phyloP scores from a whole-genome alignment of 2,329 filamentous ascomycete genomes.

The Hypoxylon sp. region DNA sequence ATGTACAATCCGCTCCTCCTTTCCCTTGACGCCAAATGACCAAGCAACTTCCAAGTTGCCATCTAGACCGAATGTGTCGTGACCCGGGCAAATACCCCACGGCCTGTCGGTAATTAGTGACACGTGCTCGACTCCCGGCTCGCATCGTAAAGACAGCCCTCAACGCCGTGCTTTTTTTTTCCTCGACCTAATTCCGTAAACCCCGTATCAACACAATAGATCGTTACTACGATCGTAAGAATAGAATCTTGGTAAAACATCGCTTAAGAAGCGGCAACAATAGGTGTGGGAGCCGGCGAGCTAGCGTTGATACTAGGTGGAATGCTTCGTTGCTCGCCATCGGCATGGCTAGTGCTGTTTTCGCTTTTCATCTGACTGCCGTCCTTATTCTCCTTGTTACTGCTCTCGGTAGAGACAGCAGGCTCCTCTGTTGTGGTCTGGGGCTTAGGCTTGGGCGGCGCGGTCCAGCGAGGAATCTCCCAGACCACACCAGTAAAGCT shows the following conservation, averaged over 20 bases:
- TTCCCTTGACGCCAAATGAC: conserved; percentile 35
- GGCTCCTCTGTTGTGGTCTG: conserved; percentile 64
- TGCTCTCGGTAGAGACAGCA: conserved; percentile 64
- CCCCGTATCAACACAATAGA: conserved; percentile 40
- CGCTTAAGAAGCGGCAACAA: conserved; percentile 61
- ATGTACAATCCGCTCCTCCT: conserved; percentile 44
- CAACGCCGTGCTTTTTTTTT: conserved; percentile 54
- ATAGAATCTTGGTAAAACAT: conserved; percentile 10
- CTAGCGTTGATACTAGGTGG: conserved; percentile 66
- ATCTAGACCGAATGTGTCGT: conserved; percentile 19
- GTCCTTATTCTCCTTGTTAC: conserved; percentile 77
- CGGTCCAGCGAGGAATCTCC: conserved; percentile 87
- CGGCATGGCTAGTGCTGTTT: conserved; percentile 57
- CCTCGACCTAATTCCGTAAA: conserved; percentile 43
- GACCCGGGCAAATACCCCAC: conserved; percentile 14
- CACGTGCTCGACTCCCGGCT: conserved; percentile 25
- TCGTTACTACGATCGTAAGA: conserved; percentile 19
- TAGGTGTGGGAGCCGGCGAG: conserved; percentile 66
- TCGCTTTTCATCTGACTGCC: conserved; percentile 65
- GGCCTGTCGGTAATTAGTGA: conserved; percentile 12
- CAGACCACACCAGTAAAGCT: conserved; percentile 91
- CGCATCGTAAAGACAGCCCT: conserved; percentile 40
- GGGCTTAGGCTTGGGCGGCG: conserved; percentile 71
- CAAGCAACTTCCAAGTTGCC: conserved; percentile 29
- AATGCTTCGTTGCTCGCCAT: conserved; percentile 68